These are phyloP conservation scores for Botryotinia globosa DNA, from an alignment of 2,329 filamentous ascomycete species.

Conservation along the genomic window DNA sequence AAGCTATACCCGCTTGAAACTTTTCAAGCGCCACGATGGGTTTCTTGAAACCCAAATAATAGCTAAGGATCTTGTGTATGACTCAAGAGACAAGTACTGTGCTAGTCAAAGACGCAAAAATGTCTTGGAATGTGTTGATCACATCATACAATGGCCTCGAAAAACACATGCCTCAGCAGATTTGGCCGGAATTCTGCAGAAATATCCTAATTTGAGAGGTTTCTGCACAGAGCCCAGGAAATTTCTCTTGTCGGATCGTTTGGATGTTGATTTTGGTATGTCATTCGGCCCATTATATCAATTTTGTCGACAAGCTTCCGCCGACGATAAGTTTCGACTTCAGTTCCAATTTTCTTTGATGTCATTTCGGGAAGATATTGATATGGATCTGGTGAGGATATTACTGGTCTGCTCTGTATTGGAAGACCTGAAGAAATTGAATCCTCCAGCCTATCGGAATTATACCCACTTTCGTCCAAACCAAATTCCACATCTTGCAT, in stretches of 20 bases:
- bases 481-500: slow-evolving; percentile 38
- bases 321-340: slow-evolving; percentile 39
- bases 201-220: slow-evolving; percentile 42
- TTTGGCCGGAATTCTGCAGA: slow-evolving; percentile 36
- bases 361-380: slow-evolving; percentile 41
- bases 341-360: slow-evolving; percentile 48
- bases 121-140: slow-evolving; percentile 30
- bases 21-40: background rate
- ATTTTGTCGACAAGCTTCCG: slow-evolving; percentile 36
- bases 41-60: background rate
- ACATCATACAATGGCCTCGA: slow-evolving; percentile 33
- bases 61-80: slow-evolving; percentile 17
- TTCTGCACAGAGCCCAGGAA: slow-evolving; percentile 37
- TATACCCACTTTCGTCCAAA: slow-evolving; percentile 41
- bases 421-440: slow-evolving; percentile 41
- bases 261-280: slow-evolving; percentile 40
- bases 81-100: slow-evolving; percentile 23
- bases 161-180: slow-evolving; percentile 31
- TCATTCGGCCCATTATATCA: slow-evolving; percentile 47
- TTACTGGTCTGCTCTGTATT: slow-evolving; percentile 47
- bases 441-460: slow-evolving; percentile 40
- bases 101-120: slow-evolving; percentile 20
- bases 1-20: slow-evolving; percentile 20
- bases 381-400: slow-evolving; percentile 44
- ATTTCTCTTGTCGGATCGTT: slow-evolving; percentile 42